These are phyloP conservation scores for Lophium mytilinum DNA, from an alignment of 495 filamentous ascomycete genomes.

Conservation along the genomic window DNA sequence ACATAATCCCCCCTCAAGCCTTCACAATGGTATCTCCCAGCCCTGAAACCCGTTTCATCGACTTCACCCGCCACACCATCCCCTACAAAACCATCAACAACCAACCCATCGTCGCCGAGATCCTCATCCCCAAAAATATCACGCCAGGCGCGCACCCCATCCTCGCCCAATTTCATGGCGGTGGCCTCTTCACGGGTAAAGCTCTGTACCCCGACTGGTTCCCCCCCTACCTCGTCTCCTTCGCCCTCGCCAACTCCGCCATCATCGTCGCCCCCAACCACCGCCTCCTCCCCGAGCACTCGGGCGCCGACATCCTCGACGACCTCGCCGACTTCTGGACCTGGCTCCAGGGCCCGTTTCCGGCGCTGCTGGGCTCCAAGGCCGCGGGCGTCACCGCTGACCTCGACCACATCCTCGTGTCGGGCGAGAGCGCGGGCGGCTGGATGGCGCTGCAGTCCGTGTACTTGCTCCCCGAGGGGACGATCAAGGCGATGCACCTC, in stretches of 20 bases:
- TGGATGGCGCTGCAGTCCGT: slow-evolving; percentile 34
- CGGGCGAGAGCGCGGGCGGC: slow-evolving; percentile 35
- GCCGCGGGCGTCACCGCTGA: slow-evolving; percentile 5
- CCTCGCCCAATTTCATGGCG: slow-evolving; percentile 19
- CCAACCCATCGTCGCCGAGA: slow-evolving; percentile 6
- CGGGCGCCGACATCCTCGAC: slow-evolving; percentile 39
- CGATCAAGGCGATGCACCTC: slow-evolving; percentile 24
- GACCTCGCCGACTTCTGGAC: slow-evolving; percentile 46
- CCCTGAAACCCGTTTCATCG: slow-evolving; percentile 6
- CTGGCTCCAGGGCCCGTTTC: slow-evolving; percentile 33
- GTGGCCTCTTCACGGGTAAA: slow-evolving; percentile 10
- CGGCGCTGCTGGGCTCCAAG: slow-evolving; percentile 1
- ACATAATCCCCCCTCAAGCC: background rate
- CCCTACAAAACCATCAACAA: slow-evolving; percentile 16
- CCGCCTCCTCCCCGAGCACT: slow-evolving; percentile 45
- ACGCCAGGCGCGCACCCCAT: slow-evolving; percentile 14
- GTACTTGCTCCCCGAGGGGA: slow-evolving; percentile 25
- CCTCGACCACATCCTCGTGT: slow-evolving; percentile 13
- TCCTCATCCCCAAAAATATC: slow-evolving; percentile 21
- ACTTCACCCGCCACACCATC: slow-evolving; percentile 6
- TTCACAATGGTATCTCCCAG: background rate
- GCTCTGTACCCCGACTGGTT: slow-evolving; percentile 14
- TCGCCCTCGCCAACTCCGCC: slow-evolving; percentile 23
- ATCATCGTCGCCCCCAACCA: slow-evolving; percentile 43
- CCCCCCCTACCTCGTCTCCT: slow-evolving; percentile 8